phyloP scores from a whole-genome alignment of 2,329 filamentous ascomycete genomes.

The Colletotrichum cereale region DNA sequence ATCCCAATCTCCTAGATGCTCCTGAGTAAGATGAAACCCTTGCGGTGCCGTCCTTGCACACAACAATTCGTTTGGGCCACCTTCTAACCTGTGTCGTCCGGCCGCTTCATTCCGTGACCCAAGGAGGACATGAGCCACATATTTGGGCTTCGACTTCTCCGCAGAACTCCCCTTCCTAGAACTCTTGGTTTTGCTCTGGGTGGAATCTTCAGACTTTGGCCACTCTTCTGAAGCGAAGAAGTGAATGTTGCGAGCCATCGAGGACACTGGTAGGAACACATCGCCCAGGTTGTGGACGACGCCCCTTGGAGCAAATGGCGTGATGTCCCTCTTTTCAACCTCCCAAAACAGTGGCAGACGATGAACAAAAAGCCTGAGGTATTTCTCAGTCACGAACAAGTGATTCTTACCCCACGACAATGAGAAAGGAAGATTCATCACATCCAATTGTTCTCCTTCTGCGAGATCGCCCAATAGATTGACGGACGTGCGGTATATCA shows the following conservation, averaged over 20 bases:
- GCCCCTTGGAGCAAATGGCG: neutral
- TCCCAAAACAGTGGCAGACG: neutral
- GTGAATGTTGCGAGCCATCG: neutral
- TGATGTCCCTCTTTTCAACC: neutral
- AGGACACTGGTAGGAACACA: neutral
- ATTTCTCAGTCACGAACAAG: neutral
- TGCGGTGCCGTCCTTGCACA: neutral
- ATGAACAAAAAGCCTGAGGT: rapidly evolving
- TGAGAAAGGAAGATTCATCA: neutral
- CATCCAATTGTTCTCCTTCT: neutral
- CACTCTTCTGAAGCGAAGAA: neutral
- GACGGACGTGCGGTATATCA: neutral
- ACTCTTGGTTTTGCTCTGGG: neutral
- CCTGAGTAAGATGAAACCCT: neutral
- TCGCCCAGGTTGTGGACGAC: neutral
- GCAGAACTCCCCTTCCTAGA: neutral
- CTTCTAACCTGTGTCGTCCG: neutral
- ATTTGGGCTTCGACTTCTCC: neutral
- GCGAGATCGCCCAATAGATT: neutral
- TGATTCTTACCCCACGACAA: neutral
- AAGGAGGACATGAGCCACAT: neutral
- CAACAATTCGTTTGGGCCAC: neutral
- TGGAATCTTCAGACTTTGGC: neutral
- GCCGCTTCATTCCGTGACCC: neutral
- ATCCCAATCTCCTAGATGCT: neutral